Evolutionary conservation across 495 filamentous ascomycete genomes (phyloP), one percentile per base, ranked within the genome.

Genomic region (Glonium stellatum): DNA sequence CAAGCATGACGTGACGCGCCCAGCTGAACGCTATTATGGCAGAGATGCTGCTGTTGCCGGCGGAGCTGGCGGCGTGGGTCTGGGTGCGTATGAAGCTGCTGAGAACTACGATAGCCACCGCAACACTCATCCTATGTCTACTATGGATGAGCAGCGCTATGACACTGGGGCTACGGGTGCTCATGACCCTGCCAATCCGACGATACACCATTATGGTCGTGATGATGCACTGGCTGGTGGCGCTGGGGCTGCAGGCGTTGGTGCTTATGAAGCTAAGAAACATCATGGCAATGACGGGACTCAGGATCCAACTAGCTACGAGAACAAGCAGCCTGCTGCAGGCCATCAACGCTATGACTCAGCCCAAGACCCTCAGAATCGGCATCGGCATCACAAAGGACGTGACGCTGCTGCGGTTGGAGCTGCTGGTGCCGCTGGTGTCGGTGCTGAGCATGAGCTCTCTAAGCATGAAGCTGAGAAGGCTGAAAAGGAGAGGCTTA

Each of bases 11-110:
- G 3, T 3, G 6, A 41, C 18, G 5, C 18, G 9, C 18, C 34
- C 52, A 34, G 11, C 52, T 21, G 22, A 65, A 34, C 72, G 67
- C 56, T 70, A 74, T 56, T 68, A 70, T 48, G 65, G 65, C 34
- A 46, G 63, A 5, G 63, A 68, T 55, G 59, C 63, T 18, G 52
- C 66, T 46, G 11, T 62, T 10, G 52, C 25, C 13, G 61, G 58
- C 4, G 62, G 36, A 3, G 62, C 54, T 35, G 63, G 54, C 48
- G 65, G 59, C 11, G 57, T 59, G 50, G 63, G 62, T 3, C 48
- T 39, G 15, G 69, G 58, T 31, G 66, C 58, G 10, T 58, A 60
- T 41, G 64, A 64, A 19, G 52, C 61, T 13, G 50, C 19, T 5
- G 13, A 57, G n/a, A 25, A 57, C 2, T 46, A 53, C 27, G 48